These are phyloP conservation scores for Fusarium albidum DNA, from an alignment of 2,329 filamentous ascomycete species.

Conservation along the genomic window DNA sequence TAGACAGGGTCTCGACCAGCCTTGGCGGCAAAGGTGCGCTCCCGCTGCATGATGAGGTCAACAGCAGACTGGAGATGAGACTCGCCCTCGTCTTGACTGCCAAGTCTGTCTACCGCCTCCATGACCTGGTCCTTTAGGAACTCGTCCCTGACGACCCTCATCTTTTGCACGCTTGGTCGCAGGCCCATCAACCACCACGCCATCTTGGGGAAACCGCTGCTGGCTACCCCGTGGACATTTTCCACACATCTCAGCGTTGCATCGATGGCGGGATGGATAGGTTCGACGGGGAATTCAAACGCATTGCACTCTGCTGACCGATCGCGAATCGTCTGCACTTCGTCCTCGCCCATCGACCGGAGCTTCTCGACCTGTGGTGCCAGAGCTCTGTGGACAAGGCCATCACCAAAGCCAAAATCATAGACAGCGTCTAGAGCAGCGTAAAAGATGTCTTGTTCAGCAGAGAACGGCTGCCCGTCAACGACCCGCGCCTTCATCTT, in stretches of 20 bases:
- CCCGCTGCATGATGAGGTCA: conserved; percentile 44
- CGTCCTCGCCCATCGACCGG: background rate
- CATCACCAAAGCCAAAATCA: conserved; percentile 44
- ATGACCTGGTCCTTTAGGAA: conserved; percentile 12
- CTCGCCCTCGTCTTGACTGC: background rate
- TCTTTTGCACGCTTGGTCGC: too few relatives aligned
- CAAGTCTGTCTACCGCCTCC: background rate
- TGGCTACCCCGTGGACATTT: too few relatives aligned
- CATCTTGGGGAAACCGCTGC: too few relatives aligned
- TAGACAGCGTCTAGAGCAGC: conserved; percentile 45
- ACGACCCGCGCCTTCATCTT: conserved; percentile 43
- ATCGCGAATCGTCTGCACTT: too few relatives aligned
- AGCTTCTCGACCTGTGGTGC: conserved; percentile 24
- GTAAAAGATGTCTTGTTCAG: conserved; percentile 44
- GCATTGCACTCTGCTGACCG: too few relatives aligned
- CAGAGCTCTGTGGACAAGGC: conserved; percentile 37
- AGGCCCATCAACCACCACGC: too few relatives aligned
- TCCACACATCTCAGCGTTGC: too few relatives aligned
- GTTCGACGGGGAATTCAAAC: too few relatives aligned
- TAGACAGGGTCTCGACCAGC: conserved; percentile 39
- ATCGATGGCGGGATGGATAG: too few relatives aligned
- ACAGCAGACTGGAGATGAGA: conserved; percentile 37
- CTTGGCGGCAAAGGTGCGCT: conserved; percentile 42
- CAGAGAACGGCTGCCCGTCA: conserved; percentile 36
- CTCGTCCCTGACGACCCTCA: background rate